phyloP scores from a whole-genome alignment of 176 grass and related monocot genomes.

The Musa troglodytarum region DNA sequence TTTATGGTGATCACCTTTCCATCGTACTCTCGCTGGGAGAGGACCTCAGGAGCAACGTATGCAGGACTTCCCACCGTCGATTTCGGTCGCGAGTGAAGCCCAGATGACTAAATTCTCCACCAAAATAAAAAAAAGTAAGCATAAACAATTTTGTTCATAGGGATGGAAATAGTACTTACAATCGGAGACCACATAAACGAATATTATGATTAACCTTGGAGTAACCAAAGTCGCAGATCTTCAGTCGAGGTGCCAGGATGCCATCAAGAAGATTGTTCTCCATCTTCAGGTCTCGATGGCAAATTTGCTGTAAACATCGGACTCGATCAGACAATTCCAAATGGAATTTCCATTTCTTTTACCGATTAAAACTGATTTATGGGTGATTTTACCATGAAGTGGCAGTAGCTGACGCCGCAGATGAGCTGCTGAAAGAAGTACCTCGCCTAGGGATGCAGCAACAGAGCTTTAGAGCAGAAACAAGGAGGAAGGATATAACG shows the following conservation, averaged over 20 bases:
- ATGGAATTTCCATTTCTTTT: neutral
- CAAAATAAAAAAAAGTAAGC: neutral
- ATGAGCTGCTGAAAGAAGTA: constrained; percentile 97
- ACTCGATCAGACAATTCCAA: constrained; percentile 1
- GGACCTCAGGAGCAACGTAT: constrained; percentile 65
- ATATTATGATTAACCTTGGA: constrained; percentile 43
- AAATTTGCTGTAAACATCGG: constrained; percentile 61
- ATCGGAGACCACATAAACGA: neutral
- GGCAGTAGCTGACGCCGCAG: constrained; percentile 95
- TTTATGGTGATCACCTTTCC: constrained; percentile 46
- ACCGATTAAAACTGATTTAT: constrained; percentile 8
- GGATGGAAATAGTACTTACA: too few relatives aligned
- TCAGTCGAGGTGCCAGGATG: constrained; percentile 64
- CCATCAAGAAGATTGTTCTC: constrained; percentile 92
- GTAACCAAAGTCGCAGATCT: constrained; percentile 97
- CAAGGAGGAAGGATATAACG: neutral
- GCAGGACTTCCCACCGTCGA: constrained; percentile 66
- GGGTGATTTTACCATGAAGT: constrained; percentile 52
- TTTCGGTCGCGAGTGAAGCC: constrained; percentile 62
- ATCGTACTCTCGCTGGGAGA: constrained; percentile 50
- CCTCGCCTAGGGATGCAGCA: constrained; percentile 38
- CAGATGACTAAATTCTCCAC: constrained; percentile 29
- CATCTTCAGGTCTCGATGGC: constrained; percentile 95
- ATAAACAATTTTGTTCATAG: neutral
- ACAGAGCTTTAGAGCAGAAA: neutral